Percentiles rank a stretch among this genome's conserved stretches.
Evolutionary conservation across 768 basidiomycete species (phyloP).

Genomic region (Tephrocybe sp.): DNA sequence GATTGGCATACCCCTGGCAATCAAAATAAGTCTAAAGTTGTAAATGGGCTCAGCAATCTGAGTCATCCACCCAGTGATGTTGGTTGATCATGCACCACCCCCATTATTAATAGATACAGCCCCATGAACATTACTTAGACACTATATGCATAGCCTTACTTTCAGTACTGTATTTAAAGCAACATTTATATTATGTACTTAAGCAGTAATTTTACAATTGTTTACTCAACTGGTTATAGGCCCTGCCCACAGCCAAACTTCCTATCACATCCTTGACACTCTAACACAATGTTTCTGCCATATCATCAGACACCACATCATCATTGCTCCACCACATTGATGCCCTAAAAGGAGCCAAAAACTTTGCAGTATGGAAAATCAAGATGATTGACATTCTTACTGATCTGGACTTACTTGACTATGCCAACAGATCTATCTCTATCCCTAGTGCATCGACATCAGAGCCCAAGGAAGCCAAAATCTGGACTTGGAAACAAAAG

Average conservation of each 20-base stretch:
- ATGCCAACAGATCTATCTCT: constrained; percentile 2
- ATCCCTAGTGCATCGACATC: not conserved
- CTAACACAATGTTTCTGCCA: not conserved
- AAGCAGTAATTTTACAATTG: not conserved
- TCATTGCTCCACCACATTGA: constrained; percentile 5
- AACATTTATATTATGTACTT: no score
- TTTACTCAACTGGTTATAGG: constrained; percentile 28
- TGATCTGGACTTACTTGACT: constrained; percentile 15
- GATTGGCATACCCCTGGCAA: no score
- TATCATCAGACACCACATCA: not conserved
- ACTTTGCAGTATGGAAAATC: constrained; percentile 19
- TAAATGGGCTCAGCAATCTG: no score
- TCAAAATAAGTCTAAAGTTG: no score
- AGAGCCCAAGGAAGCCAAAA: not conserved
- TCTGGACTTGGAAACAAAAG: constrained; percentile 22
- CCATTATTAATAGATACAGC: no score
- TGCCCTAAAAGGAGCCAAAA: no score
- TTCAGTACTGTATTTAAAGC: no score
- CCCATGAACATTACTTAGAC: no score
- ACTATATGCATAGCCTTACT: no score
- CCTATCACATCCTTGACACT: constrained; percentile 8
- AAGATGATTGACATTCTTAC: constrained; percentile 23
- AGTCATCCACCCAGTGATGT: no score
- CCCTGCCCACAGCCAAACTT: constrained; percentile 18
- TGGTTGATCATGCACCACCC: no score